A percentile compares a stretch with the other conserved stretches of the same genome.
Evolutionary conservation across 148 eudicot genomes (phyloP).

Genomic region (Heliosperma pusillum): DNA sequence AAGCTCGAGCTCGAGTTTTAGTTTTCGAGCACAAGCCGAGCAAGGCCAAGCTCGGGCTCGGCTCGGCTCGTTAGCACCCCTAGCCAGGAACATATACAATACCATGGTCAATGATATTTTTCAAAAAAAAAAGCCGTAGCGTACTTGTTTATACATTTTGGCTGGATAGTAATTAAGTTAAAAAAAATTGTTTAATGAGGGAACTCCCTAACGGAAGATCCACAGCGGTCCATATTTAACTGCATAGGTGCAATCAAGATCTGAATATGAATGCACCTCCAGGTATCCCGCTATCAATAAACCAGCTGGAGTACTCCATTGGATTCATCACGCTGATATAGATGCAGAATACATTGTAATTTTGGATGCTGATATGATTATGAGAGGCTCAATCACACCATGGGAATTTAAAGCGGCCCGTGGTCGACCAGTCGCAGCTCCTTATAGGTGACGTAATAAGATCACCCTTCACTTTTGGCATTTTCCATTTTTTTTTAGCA

Average conservation of each 20-base stretch:
- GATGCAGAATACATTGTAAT: conserved; percentile 89
- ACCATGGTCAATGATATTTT: too few relatives aligned
- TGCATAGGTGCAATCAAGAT: neutral
- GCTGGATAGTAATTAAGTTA: neutral
- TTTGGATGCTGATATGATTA: conserved; percentile 94
- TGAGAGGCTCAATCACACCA: conserved; percentile 94
- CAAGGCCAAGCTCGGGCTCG: too few relatives aligned
- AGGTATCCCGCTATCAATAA: conserved; percentile 99
- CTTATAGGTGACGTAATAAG: conserved; percentile 61
- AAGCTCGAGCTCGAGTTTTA: too few relatives aligned
- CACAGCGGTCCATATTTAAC: too few relatives aligned
- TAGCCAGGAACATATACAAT: too few relatives aligned
- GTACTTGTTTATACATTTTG: neutral
- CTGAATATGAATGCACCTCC: conserved; percentile 17
- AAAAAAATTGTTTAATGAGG: neutral
- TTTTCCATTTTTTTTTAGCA: neutral
- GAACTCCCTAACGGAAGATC: too few relatives aligned
- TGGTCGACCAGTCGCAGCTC: conserved; percentile 92
- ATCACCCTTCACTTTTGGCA: neutral
- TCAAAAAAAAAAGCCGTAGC: too few relatives aligned
- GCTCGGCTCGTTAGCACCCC: too few relatives aligned
- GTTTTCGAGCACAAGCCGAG: too few relatives aligned
- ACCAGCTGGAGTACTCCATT: conserved; percentile 91
- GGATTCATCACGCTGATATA: conserved; percentile 78
- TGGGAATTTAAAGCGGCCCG: conserved; percentile 87